These are phyloP conservation scores for Podaxis mareebaensis DNA, from an alignment of 768 basidiomycete species.

Conservation along the genomic window DNA sequence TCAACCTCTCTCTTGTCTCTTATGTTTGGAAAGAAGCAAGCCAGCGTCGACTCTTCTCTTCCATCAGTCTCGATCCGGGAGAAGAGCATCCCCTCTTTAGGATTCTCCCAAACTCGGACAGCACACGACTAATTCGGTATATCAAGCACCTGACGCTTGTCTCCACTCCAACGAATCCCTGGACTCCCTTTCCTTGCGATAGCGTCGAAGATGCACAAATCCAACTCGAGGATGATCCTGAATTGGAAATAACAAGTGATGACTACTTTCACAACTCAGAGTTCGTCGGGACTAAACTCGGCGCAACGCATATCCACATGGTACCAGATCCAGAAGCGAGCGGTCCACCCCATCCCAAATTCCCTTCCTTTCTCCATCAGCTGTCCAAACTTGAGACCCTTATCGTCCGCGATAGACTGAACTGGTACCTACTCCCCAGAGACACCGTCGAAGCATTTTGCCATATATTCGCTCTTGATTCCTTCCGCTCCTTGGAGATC, in stretches of 20 bases:
- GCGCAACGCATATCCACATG: conserved; percentile 1
- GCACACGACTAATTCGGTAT: not conserved
- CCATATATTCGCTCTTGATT: not conserved
- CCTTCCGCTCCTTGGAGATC: conserved; percentile 2
- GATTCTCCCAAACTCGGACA: not conserved
- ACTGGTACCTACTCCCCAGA: not conserved
- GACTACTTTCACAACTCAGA: not conserved
- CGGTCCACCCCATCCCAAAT: not conserved
- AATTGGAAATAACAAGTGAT: not conserved
- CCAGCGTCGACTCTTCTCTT: conserved; percentile 6
- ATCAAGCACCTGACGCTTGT: conserved; percentile 10
- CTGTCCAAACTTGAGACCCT: conserved; percentile 5
- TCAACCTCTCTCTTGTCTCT: not conserved
- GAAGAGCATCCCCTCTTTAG: conserved; percentile 1
- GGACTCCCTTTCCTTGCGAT: not conserved
- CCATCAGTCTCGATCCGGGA: not conserved
- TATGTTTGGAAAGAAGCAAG: conserved; percentile 6
- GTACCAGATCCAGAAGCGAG: conserved; percentile 3
- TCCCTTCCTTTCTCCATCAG: conserved; percentile 7
- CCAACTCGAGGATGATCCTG: not conserved
- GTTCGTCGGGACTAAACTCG: not conserved
- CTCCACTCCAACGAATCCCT: not conserved
- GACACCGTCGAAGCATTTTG: not conserved
- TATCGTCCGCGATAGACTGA: not conserved
- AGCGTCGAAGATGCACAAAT: not conserved